phyloP scores from a whole-genome alignment of 371 early-diverging fungal species.

The Furculomyces boomerangus region DNA sequence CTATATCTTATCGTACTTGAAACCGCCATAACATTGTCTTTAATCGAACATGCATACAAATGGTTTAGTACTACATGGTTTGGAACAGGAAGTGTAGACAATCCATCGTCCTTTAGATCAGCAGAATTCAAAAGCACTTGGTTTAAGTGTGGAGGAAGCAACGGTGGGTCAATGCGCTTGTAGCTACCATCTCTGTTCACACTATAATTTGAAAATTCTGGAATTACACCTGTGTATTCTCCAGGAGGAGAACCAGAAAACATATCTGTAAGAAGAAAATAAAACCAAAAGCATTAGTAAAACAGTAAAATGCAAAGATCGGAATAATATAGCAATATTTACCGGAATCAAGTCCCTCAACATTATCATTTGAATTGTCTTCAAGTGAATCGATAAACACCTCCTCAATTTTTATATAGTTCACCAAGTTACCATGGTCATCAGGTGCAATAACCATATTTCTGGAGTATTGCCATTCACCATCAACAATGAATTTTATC shows the following conservation, averaged over 20 bases:
- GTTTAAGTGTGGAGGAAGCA: constrained; percentile 80
- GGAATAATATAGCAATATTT: too few relatives aligned
- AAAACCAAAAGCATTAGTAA: too few relatives aligned
- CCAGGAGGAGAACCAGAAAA: constrained; percentile 34
- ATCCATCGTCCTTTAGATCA: constrained; percentile 42
- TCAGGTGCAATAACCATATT: constrained; percentile 82
- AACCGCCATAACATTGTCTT: constrained; percentile 91
- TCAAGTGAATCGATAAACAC: constrained; percentile 11
- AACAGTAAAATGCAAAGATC: too few relatives aligned
- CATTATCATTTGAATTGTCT: constrained; percentile 22
- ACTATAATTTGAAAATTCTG: constrained; percentile 19
- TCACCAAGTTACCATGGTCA: constrained; percentile 86
- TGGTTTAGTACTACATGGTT: constrained; percentile 90
- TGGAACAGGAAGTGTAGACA: constrained; percentile 63
- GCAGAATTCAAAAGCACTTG: constrained; percentile 63
- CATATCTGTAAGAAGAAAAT: background rate
- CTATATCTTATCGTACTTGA: constrained; percentile 70
- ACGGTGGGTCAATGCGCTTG: constrained; percentile 47
- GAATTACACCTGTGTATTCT: constrained; percentile 44
- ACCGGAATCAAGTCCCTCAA: constrained; percentile 22
- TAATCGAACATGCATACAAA: constrained; percentile 85
- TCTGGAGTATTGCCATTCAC: constrained; percentile 89
- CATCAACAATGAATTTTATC: constrained; percentile 94
- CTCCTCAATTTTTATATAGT: constrained; percentile 67
- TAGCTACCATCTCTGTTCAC: constrained; percentile 5